phyloP scores from a whole-genome alignment of 2,329 filamentous ascomycete species.

The Botrytis medusae region DNA sequence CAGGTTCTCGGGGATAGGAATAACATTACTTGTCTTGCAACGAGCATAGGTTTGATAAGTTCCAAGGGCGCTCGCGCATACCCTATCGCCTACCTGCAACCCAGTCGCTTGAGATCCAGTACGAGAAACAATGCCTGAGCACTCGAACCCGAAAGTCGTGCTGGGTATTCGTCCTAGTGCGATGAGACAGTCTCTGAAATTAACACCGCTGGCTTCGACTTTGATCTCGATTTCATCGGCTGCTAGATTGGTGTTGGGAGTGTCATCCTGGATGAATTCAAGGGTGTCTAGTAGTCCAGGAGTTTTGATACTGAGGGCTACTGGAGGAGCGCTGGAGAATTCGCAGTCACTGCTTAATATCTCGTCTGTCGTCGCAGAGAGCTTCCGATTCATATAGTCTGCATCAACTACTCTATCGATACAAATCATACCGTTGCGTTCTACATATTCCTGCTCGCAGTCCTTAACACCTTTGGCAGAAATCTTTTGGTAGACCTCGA shows the following conservation, averaged over 20 bases:
- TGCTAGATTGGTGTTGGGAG: background rate
- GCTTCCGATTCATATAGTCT: background rate
- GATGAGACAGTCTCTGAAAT: background rate
- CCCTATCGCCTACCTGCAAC: background rate
- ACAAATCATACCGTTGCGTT: background rate
- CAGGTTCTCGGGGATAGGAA: background rate
- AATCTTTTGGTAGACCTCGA: background rate
- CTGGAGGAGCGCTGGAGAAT: background rate
- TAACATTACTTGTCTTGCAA: background rate
- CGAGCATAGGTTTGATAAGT: slow-evolving; percentile 5
- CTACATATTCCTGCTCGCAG: background rate
- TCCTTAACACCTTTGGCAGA: background rate
- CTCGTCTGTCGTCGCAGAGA: background rate
- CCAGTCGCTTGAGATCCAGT: background rate
- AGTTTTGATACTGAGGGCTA: background rate
- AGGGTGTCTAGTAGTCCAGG: background rate
- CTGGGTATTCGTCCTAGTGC: background rate
- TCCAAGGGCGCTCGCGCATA: slow-evolving; percentile 20
- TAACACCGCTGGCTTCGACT: slow-evolving; percentile 9
- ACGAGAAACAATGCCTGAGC: background rate
- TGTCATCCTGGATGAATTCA: background rate
- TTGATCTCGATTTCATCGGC: background rate
- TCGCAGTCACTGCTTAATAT: background rate
- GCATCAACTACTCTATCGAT: background rate
- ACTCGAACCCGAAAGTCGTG: background rate